Percentiles rank a stretch among this genome's conserved stretches.
Conservation (phyloP, 495 filamentous ascomycete species). For the Cetradonia linearis region DNA sequence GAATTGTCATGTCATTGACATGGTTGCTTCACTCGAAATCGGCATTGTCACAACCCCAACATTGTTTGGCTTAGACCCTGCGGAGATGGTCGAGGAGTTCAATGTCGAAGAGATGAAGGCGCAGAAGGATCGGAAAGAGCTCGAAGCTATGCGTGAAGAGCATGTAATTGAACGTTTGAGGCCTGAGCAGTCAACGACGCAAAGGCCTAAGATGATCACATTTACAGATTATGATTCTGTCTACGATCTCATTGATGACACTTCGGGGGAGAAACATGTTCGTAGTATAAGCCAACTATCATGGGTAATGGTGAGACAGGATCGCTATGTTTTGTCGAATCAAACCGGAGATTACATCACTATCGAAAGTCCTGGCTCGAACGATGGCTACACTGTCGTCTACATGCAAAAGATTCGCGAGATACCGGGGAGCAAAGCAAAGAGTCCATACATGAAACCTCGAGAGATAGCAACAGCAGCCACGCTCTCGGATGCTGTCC, state of each 20-base stretch:
- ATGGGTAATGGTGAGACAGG: conserved; percentile 66
- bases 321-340: conserved; percentile 55
- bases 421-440: conserved; percentile 22
- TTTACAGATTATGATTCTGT: conserved; percentile 89
- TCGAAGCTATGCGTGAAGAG: conserved; percentile 27
- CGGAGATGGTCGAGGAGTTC: conserved; percentile 58
- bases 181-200: conserved; percentile 13
- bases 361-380: conserved; percentile 39
- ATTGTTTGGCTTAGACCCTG: conserved; percentile 83
- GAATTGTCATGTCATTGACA: conserved; percentile 92
- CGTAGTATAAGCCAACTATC: conserved; percentile 57
- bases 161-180: not conserved
- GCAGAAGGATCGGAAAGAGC: conserved; percentile 37
- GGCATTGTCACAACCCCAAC: conserved; percentile 87
- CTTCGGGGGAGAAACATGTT: conserved; percentile 65
- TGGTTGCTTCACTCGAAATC: conserved; percentile 72
- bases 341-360: conserved; percentile 48
- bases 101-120: conserved; percentile 47
- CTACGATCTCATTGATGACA: conserved; percentile 78
- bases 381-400: conserved; percentile 12
- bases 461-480: conserved; percentile 48
- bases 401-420: conserved; percentile 24
- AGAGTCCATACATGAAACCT: conserved; percentile 53
- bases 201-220: conserved; percentile 36
- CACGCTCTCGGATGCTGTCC: conserved; percentile 61